These are phyloP conservation scores for Phytopythium helicoides DNA, from an alignment of 352 stramenopile genomes.

Conservation along the genomic window DNA sequence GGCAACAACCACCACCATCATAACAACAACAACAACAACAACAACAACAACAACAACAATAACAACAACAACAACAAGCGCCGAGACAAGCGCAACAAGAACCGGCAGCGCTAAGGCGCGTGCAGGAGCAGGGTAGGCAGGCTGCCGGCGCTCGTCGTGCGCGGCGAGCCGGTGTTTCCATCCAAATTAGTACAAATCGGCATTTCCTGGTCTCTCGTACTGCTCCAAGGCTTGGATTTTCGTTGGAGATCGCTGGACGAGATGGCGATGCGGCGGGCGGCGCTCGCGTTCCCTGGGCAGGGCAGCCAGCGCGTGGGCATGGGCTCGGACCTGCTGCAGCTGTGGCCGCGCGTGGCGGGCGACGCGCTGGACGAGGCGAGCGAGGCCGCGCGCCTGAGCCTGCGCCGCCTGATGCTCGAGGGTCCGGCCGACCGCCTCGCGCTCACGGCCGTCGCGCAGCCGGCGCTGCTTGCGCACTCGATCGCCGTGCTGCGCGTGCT, in stretches of 20 bases:
- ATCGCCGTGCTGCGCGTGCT: constrained; percentile 70
- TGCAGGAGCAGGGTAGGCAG: no score
- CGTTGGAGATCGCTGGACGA: no score
- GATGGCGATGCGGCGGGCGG: constrained; percentile 36
- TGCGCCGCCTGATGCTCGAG: constrained; percentile 56
- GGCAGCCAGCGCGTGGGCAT: constrained; percentile 83
- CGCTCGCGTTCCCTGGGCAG: constrained; percentile 84
- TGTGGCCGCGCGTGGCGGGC: constrained; percentile 54
- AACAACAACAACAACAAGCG: constrained; percentile 9
- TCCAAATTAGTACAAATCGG: no score
- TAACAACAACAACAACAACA: constrained; percentile 1
- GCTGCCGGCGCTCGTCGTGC: no score
- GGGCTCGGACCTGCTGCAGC: constrained; percentile 65
- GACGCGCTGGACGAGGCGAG: constrained; percentile 77
- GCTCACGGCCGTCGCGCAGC: constrained; percentile 71
- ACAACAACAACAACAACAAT: constrained; percentile 17
- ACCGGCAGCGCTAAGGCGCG: constrained; percentile 3
- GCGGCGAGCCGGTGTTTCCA: no score
- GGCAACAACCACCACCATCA: constrained; percentile 21
- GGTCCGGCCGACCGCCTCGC: constrained; percentile 62
- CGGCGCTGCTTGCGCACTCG: constrained; percentile 80
- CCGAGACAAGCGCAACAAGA: constrained; percentile 7
- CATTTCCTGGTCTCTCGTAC: no score
- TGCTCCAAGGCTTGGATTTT: no score
- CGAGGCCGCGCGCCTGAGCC: constrained; percentile 60